Conservation (phyloP, 129 eudicot species). For the Daucus carota region DNA sequence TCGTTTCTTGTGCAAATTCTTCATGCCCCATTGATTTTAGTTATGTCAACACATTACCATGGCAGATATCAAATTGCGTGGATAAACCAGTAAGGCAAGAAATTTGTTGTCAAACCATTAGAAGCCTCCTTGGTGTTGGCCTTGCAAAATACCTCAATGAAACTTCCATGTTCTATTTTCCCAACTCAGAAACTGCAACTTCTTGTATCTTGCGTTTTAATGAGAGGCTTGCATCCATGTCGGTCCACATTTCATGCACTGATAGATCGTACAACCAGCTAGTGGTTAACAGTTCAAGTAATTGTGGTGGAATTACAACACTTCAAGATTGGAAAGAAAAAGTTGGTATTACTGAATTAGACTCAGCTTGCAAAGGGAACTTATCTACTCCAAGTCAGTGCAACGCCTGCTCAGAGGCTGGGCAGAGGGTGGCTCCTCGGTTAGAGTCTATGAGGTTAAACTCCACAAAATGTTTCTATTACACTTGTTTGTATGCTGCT, state of each 20-base stretch:
- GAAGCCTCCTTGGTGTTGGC: constrained; percentile 43
- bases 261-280: constrained; percentile 21
- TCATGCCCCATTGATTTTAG: constrained; percentile 58
- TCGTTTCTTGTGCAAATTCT: constrained; percentile 17
- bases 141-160: constrained; percentile 50
- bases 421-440: constrained; percentile 32
- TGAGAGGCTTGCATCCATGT: constrained; percentile 15
- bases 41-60: constrained; percentile 51
- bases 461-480: constrained; percentile 56
- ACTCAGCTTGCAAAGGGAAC: constrained; percentile 44
- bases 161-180: constrained; percentile 42
- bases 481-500: constrained; percentile 55
- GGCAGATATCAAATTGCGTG: constrained; percentile 47
- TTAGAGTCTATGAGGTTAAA: constrained; percentile 33
- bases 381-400: constrained; percentile 32
- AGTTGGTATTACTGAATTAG: constrained; percentile 23
- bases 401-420: constrained; percentile 47
- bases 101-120: constrained; percentile 49
- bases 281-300: constrained; percentile 25
- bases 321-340: constrained; percentile 36
- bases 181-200: constrained; percentile 27
- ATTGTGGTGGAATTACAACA: constrained; percentile 43
- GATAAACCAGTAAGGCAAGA: constrained; percentile 7
- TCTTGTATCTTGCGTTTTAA: constrained; percentile 40
- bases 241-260: constrained; percentile 30